Base-by-base conservation (phyloP, 495 filamentous ascomycete species). In the Immersiella caudata region DNA sequence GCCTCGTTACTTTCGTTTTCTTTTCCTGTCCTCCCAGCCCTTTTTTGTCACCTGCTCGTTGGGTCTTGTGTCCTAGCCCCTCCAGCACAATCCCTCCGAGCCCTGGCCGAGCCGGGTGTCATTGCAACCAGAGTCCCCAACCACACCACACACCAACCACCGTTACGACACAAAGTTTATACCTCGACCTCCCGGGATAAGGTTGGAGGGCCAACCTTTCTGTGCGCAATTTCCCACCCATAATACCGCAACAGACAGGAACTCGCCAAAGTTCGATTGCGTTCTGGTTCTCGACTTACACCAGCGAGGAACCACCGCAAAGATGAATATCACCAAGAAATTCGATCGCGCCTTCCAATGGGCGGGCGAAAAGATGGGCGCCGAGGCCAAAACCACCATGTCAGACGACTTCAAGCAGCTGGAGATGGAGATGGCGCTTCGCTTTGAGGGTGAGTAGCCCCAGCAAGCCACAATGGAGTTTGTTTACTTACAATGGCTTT, bases 331-430 rank as follows among this genome's bases (percentile, higher is more conserved):
- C 82, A 94, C 93, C 81, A 94, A 96, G 85, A 97, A 96, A 78
- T 87, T 98, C 75, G 95, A 93, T 79, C 90, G 96, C 67, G 89
- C 97, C 82, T 96, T 95, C 84, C 95, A 99, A 90, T 99, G 94
- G 94, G 93, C 93, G 12, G 92, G 93, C 64, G 95, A 99, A 82
- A 89, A 93, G 80, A 97, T 99, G 93, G 95, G 95, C 71, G 88
- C 88, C 58, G 95, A 98, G 79, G 86, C 87, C 74, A 97, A 94
- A 81, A 97, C 94, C 14, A 89, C 82, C 74, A 87, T 92, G 60
- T 91, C 93, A 0, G 93, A 99, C 60, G 91, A 98, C 69, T 98
- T 99, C 86, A 97, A 93, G 81, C 86, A 88, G 63, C 80, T 97
- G 74, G 94, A 99, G 78, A 86, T 88, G 55, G 96, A 99, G 79